phyloP scores from a whole-genome alignment of 148 eudicot genomes.

The Camellia lanceoleosa region DNA sequence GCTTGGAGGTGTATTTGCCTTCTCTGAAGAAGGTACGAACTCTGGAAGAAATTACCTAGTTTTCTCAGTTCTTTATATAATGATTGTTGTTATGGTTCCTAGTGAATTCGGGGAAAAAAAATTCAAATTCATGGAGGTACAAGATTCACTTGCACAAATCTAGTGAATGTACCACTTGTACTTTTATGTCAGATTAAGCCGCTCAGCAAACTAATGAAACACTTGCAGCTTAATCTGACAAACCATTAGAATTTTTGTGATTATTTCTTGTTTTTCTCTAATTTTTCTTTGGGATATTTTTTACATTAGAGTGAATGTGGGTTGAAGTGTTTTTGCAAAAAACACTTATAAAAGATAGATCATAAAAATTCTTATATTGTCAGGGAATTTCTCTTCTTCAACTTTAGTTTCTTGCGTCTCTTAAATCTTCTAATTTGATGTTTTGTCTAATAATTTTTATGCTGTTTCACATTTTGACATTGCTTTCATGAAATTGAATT shows the following conservation, averaged over 20 bases:
- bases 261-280: neutral
- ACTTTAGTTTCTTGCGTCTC: neutral
- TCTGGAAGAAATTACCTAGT: conserved; percentile 5
- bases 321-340: neutral
- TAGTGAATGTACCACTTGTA: neutral
- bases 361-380: neutral
- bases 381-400: neutral
- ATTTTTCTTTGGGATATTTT: neutral
- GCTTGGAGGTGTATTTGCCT: conserved; percentile 86
- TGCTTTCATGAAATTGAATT: neutral
- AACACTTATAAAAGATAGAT: neutral
- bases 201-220: neutral
- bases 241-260: neutral
- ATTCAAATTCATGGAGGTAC: neutral
- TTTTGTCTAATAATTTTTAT: neutral
- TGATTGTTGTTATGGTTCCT: neutral
- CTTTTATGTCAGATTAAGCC: neutral
- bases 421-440: neutral
- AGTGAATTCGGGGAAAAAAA: neutral
- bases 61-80: neutral
- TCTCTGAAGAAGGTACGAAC: conserved; percentile 83
- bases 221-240: neutral
- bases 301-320: neutral
- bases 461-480: neutral
- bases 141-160: neutral